These are phyloP conservation scores for Margaritispora aquatica DNA, from an alignment of 495 filamentous ascomycete species.

Conservation along the genomic window DNA sequence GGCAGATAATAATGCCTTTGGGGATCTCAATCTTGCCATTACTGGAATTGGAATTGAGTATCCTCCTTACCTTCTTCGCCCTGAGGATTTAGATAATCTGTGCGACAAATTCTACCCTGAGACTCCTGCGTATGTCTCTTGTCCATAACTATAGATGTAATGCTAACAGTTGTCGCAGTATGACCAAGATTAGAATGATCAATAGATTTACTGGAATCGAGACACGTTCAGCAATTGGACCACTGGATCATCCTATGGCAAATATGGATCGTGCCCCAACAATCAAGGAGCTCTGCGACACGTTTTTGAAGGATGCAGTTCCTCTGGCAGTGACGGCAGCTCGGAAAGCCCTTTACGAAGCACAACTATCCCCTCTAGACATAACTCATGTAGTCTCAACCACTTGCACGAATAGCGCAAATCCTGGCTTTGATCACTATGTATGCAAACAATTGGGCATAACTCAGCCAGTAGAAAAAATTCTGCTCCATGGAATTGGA, in stretches of 20 bases:
- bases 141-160: not conserved
- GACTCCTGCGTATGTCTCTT: slow-evolving; percentile 37
- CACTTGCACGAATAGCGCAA: slow-evolving; percentile 61
- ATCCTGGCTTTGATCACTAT: slow-evolving; percentile 61
- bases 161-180: slow-evolving; percentile 25
- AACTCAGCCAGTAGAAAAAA: slow-evolving; percentile 42
- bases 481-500: slow-evolving; percentile 56
- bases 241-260: slow-evolving; percentile 48
- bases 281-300: slow-evolving; percentile 45
- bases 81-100: slow-evolving; percentile 34
- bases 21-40: slow-evolving; percentile 39
- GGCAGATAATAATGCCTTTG: slow-evolving; percentile 14
- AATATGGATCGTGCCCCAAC: slow-evolving; percentile 46
- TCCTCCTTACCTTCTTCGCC: slow-evolving; percentile 37
- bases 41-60: slow-evolving; percentile 43
- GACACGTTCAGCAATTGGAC: slow-evolving; percentile 51
- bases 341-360: slow-evolving; percentile 52
- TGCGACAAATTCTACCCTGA: slow-evolving; percentile 42
- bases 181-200: slow-evolving; percentile 53
- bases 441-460: slow-evolving; percentile 51
- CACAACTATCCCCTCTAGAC: slow-evolving; percentile 36
- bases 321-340: slow-evolving; percentile 50
- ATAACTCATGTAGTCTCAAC: slow-evolving; percentile 63
- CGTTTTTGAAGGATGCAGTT: slow-evolving; percentile 53
- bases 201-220: slow-evolving; percentile 61